Conservation (phyloP, 176 grass and related monocot species). For the Oryza glaberrima region DNA sequence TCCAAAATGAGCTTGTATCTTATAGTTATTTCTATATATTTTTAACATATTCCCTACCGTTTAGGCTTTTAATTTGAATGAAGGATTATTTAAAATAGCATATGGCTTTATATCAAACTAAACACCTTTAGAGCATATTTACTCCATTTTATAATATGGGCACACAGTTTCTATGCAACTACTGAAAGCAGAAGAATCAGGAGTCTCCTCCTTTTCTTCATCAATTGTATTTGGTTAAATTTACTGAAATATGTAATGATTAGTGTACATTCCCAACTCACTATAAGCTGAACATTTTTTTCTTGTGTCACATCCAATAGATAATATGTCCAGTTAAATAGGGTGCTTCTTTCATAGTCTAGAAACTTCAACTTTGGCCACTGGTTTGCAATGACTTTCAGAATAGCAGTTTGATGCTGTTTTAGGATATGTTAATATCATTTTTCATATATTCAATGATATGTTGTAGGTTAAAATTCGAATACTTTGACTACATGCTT, state of each 20-base stretch:
- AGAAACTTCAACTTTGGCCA: background rate
- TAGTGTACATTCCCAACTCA: background rate
- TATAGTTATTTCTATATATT: background rate
- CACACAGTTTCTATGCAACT: background rate
- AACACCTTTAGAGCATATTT: background rate
- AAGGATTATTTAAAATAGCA: background rate
- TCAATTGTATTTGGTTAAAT: constrained; percentile 9
- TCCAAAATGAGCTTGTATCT: background rate
- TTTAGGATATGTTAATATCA: background rate
- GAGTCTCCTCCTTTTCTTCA: background rate
- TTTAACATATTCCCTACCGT: background rate
- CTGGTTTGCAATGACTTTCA: background rate
- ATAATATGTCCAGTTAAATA: background rate
- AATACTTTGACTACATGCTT: background rate
- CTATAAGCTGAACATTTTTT: constrained; percentile 6
- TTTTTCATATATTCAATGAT: background rate
- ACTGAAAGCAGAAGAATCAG: constrained; percentile 4
- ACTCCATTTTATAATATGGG: constrained; percentile 8
- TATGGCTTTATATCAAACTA: background rate
- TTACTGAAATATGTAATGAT: constrained; percentile 13
- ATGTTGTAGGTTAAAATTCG: constrained; percentile 8
- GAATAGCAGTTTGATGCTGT: background rate
- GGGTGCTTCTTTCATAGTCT: background rate
- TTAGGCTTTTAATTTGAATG: background rate
- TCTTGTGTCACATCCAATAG: background rate